phyloP scores from a whole-genome alignment of 2,329 filamentous ascomycete genomes.

The Aureobasidium pullulans region DNA sequence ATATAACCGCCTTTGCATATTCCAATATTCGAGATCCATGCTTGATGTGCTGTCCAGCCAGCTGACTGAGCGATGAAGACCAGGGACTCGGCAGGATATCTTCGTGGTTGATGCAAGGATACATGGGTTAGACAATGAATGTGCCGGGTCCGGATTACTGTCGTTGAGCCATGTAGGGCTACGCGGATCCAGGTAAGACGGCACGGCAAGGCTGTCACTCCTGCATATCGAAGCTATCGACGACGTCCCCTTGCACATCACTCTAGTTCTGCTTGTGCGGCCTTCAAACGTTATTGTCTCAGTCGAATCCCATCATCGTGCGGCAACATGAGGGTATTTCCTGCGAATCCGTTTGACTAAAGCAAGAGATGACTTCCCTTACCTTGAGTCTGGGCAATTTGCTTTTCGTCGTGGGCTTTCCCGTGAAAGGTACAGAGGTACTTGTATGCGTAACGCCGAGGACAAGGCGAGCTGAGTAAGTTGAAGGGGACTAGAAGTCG shows the following conservation, averaged over 20 bases:
- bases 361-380: background rate
- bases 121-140: background rate
- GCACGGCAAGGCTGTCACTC: background rate
- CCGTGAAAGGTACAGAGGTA: background rate
- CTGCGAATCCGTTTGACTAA: background rate
- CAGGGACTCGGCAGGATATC: background rate
- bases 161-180: background rate
- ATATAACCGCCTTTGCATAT: background rate
- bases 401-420: background rate
- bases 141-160: background rate
- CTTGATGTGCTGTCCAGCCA: background rate
- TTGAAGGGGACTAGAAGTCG: background rate
- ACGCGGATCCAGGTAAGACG: background rate
- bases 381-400: background rate
- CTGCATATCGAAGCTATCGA: background rate
- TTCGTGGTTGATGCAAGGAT: background rate
- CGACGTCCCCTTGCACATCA: background rate
- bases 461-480: slow-evolving; percentile 5
- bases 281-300: too few species aligned
- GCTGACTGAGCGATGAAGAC: too few species aligned
- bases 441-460: background rate
- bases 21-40: background rate
- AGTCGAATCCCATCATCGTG: background rate
- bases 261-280: background rate
- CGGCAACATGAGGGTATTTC: background rate